Conservation (phyloP, 345 rosid genomes). For the Salix dunnii region DNA sequence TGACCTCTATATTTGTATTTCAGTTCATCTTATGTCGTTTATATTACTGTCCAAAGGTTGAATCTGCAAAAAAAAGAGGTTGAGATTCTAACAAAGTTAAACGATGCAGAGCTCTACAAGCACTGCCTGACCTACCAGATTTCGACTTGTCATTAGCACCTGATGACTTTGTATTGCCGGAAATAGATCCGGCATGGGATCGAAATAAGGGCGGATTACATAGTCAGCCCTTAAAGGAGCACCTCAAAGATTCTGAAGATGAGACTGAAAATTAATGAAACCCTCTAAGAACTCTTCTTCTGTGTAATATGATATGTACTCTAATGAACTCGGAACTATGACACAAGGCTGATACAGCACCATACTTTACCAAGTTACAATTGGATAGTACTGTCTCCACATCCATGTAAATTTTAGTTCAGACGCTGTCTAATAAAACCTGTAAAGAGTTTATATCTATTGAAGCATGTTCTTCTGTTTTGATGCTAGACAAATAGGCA, state of each 20-base stretch:
- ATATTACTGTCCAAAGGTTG: too few relatives aligned
- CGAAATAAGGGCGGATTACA: slow-evolving; percentile 45
- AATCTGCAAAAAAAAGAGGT: too few relatives aligned
- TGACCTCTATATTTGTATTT: not conserved
- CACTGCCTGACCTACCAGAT: slow-evolving; percentile 80
- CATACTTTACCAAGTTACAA: not conserved
- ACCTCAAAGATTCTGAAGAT: slow-evolving; percentile 56
- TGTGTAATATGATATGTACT: not conserved
- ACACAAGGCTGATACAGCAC: not conserved
- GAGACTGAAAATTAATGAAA: slow-evolving; percentile 35
- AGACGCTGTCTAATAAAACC: not conserved
- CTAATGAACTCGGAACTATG: not conserved
- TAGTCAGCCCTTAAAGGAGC: slow-evolving; percentile 55
- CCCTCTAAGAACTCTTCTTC: not conserved
- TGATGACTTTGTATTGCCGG: slow-evolving; percentile 66
- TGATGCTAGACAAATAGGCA: too few relatives aligned
- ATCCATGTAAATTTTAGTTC: not conserved
- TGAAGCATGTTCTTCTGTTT: not conserved
- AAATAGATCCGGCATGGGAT: slow-evolving; percentile 52
- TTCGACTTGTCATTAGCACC: slow-evolving; percentile 80
- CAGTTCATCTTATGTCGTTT: not conserved
- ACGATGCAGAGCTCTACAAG: slow-evolving; percentile 58
- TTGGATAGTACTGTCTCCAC: not conserved
- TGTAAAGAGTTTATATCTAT: not conserved
- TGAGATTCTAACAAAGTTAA: not conserved